A percentile compares a stretch with the other conserved stretches of the same genome.
phyloP scores from a whole-genome alignment of 345 rosid genomes.

The Eucalyptus cloeziana region DNA sequence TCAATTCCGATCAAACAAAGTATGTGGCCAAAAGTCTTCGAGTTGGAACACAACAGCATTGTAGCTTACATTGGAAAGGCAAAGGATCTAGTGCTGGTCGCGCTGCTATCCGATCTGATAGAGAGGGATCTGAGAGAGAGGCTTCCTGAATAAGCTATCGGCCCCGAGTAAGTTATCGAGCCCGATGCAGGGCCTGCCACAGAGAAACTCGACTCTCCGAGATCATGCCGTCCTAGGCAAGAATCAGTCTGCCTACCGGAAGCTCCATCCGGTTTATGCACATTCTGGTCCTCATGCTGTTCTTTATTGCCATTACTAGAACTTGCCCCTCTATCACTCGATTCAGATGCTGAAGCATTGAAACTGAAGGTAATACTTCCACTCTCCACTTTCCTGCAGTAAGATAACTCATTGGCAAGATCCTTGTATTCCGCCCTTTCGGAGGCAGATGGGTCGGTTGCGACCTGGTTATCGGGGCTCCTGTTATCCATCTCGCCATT shows the following conservation, averaged over 20 bases:
- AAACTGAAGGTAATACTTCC: constrained; percentile 12
- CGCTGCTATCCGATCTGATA: constrained; percentile 85
- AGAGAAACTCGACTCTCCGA: constrained; percentile 82
- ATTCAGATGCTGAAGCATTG: constrained; percentile 5
- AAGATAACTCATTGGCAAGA: neutral
- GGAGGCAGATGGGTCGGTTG: neutral
- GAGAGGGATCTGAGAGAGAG: constrained; percentile 81
- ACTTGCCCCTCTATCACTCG: neutral
- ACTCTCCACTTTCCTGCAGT: constrained; percentile 8
- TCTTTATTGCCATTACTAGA: neutral
- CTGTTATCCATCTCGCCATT: neutral
- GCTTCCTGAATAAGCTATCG: constrained; percentile 62
- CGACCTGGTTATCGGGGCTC: neutral
- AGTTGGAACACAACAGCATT: neutral
- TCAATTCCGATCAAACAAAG: neutral
- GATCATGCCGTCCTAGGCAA: constrained; percentile 4
- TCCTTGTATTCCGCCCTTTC: constrained; percentile 2
- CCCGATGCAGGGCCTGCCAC: constrained; percentile 42
- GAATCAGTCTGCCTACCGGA: constrained; percentile 5
- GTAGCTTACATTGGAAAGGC: constrained; percentile 77
- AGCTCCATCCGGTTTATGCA: constrained; percentile 1
- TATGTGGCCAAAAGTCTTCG: neutral
- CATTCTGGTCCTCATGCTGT: neutral
- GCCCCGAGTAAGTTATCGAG: constrained; percentile 53
- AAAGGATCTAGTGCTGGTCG: constrained; percentile 84